A percentile compares a stretch with the other conserved stretches of the same genome.
Conservation (phyloP, 306 rosid genomes). For the Vicia sativa region DNA sequence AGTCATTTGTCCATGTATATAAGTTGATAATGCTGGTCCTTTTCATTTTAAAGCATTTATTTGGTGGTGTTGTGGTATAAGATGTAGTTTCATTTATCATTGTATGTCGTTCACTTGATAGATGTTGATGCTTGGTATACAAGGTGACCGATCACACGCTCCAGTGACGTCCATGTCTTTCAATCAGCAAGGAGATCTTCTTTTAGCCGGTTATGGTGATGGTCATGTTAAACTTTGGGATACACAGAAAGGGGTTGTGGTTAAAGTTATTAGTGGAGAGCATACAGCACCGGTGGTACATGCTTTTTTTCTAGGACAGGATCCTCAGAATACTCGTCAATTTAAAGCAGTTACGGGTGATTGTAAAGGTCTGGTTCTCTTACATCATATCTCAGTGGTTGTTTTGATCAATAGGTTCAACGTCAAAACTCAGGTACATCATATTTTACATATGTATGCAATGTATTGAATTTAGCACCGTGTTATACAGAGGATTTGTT, state of each 20-base stretch:
- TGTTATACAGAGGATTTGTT: constrained; percentile 18
- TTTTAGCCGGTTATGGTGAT: constrained; percentile 90
- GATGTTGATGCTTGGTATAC: constrained; percentile 80
- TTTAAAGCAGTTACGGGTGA: constrained; percentile 96
- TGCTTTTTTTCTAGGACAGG: constrained; percentile 83
- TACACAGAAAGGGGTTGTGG: constrained; percentile 69
- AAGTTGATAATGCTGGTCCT: constrained; percentile 19
- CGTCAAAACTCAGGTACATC: constrained; percentile 80
- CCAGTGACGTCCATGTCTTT: constrained; percentile 90
- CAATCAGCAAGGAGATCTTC: constrained; percentile 95
- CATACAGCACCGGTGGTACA: constrained; percentile 92
- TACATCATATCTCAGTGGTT: constrained; percentile 74
- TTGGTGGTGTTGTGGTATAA: constrained; percentile 31
- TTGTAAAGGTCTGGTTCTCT: constrained; percentile 87
- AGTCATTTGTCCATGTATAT: constrained; percentile 3
- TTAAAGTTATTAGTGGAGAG: constrained; percentile 82
- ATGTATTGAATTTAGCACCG: constrained; percentile 24
- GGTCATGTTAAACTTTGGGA: constrained; percentile 96
- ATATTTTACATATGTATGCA: constrained; percentile 31
- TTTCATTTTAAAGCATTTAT: constrained; percentile 34
- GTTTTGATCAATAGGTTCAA: constrained; percentile 77
- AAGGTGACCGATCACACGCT: constrained; percentile 77
- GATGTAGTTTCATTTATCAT: constrained; percentile 35
- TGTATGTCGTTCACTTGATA: constrained; percentile 45
- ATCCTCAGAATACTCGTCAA: constrained; percentile 88